Conservation (phyloP, 1,284 basidiomycete species). For the Wolfiporia cocos region DNA sequence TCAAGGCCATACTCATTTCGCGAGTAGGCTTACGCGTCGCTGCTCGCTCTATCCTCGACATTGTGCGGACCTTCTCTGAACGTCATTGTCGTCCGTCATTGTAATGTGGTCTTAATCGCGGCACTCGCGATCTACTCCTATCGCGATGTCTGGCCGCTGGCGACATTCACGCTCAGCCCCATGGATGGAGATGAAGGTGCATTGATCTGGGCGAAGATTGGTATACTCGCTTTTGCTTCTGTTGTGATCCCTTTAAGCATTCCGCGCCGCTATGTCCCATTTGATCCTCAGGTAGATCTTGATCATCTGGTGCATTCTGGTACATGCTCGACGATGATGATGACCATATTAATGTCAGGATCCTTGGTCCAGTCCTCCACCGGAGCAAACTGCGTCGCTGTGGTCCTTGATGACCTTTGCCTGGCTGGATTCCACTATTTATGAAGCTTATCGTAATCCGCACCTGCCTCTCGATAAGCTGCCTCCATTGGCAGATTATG, state of each 20-base stretch:
- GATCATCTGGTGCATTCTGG: neutral
- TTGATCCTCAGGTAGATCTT: neutral
- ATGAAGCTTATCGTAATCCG: constrained; percentile 17
- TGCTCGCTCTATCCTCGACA: neutral
- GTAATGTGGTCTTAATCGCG: neutral
- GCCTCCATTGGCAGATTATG: constrained; percentile 41
- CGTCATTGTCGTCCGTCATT: neutral
- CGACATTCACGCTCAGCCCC: neutral
- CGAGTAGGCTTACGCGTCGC: neutral
- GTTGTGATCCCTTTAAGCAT: neutral
- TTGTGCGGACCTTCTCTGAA: neutral
- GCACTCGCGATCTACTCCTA: neutral
- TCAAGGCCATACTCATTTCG: too few species aligned
- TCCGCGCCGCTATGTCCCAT: neutral
- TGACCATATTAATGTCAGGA: constrained; percentile 22
- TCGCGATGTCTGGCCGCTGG: neutral
- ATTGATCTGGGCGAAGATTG: neutral
- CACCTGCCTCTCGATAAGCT: constrained; percentile 25
- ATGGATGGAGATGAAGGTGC: neutral
- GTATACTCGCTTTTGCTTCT: neutral
- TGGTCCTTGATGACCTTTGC: constrained; percentile 49
- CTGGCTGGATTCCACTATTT: constrained; percentile 38
- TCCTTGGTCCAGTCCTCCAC: constrained; percentile 24
- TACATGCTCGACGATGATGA: neutral
- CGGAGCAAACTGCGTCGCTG: constrained; percentile 63